These are phyloP conservation scores for Xylaria sp. DNA, from an alignment of 2,329 filamentous ascomycete genomes.

Conservation along the genomic window DNA sequence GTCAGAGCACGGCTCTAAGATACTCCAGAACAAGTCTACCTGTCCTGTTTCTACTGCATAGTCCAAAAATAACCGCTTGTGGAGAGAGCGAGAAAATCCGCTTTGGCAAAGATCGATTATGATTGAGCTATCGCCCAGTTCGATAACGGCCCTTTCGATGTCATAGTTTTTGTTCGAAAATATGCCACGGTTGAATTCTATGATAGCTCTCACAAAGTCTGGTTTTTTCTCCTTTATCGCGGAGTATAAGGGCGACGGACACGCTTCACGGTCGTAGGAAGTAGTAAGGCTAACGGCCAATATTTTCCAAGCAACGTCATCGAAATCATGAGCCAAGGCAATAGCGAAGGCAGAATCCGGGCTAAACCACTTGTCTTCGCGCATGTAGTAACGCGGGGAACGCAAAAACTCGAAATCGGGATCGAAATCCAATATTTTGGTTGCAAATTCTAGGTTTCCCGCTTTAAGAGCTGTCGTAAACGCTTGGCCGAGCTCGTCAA, in stretches of 20 bases:
- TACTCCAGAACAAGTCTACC: neutral
- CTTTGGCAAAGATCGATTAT: neutral
- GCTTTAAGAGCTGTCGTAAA: neutral
- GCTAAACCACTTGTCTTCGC: neutral
- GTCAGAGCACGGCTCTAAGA: neutral
- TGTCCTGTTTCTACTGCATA: neutral
- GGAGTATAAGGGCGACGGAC: neutral
- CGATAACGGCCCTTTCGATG: neutral
- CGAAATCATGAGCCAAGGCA: neutral
- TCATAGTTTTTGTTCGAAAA: no score
- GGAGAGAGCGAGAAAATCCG: neutral
- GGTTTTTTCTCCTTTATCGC: neutral
- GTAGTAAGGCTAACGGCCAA: neutral
- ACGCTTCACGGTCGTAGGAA: no score
- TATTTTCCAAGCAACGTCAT: slow-evolving; percentile 8
- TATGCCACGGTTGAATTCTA: neutral
- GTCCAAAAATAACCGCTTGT: neutral
- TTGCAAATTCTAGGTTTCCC: neutral
- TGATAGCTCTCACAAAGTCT: neutral
- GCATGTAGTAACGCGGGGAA: no score
- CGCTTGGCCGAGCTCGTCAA: neutral
- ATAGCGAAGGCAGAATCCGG: neutral
- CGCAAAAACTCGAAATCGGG: neutral
- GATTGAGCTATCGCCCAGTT: neutral
- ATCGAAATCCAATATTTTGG: neutral